Base-by-base conservation (phyloP, 2,329 filamentous ascomycete species). In the Arthrocladium fulminans region DNA sequence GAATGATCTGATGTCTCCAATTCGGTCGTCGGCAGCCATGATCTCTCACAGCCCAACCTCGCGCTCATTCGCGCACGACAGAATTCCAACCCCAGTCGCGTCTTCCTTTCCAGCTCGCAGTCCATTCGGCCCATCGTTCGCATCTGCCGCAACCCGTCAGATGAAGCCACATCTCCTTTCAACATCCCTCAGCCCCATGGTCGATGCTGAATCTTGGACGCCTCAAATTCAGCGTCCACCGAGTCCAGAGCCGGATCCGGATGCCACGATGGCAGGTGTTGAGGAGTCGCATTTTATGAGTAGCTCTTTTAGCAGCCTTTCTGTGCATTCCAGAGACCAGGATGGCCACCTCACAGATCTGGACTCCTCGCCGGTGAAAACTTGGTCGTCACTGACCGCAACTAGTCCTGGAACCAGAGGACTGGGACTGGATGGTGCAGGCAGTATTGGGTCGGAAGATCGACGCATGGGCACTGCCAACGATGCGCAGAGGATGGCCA, bases 141-240 rank as follows among this genome's bases (percentile, higher is more conserved):
- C 56, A 7, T 38, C 44, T 9, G 32, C 44, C 9, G 34, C 44
- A 39, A 23, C 44, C 8, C 44, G 44, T 17, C 53, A 55, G 6
- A 20, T 55, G 15, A 51, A 52, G 15, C 32, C 30, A 6, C 44
- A 47, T n/a, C 19, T 47, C 4, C 34, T 25, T 9, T 25, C 30
- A 5, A 58, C 54, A 13, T 51, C 51, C 25, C 51, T 58, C 22
- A 55, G 53, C 47, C 56, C 56, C 9, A 58, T 58, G 56, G 45
- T 58, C 13, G 56, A 58, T 22, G 54, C 57, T 22, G 56, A 58
- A 37, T 51, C 54, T 17, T 58, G 54, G 54, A 54, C 54, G 32
- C 50, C 42, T 22, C 46, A 50, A 48, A 51, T 54, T 19, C 44
- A 39, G 27, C 50, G 54, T 2, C 53, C 52, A 13, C 56, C 56